phyloP scores from a whole-genome alignment of 2,329 filamentous ascomycete species.

The Lachnellula occidentalis region DNA sequence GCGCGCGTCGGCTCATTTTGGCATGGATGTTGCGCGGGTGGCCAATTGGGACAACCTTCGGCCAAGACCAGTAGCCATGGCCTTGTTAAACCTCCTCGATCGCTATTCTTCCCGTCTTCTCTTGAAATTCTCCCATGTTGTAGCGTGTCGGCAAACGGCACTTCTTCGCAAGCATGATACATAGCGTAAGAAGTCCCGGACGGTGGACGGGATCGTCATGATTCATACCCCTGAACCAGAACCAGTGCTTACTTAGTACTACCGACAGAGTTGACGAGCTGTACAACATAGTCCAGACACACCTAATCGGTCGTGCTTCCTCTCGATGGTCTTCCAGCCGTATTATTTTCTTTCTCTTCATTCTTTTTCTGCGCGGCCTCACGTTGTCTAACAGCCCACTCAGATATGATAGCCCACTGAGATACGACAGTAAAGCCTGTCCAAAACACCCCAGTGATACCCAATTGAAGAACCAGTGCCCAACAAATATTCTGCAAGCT shows the following conservation, averaged over 20 bases:
- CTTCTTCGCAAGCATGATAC: background rate
- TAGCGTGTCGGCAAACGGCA: background rate
- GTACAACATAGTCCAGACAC: background rate
- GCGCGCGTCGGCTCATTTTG: background rate
- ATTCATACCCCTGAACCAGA: background rate
- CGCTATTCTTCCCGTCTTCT: slow-evolving; percentile 4
- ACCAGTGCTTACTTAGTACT: background rate
- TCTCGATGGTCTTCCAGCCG: background rate
- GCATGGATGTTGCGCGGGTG: background rate
- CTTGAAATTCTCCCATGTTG: slow-evolving; percentile 6
- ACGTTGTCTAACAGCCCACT: too few species aligned
- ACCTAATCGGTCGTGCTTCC: background rate
- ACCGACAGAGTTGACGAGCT: background rate
- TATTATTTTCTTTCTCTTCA: background rate
- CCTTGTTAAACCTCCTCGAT: slow-evolving; percentile 1
- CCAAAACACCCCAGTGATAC: slow-evolving; percentile 26
- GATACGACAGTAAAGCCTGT: slow-evolving; percentile 21
- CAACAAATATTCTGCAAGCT: slow-evolving; percentile 20
- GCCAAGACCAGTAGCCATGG: slow-evolving; percentile 1
- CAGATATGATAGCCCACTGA: slow-evolving; percentile 10
- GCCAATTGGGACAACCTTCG: slow-evolving; percentile 1
- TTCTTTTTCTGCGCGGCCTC: too few species aligned
- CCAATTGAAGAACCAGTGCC: slow-evolving; percentile 22
- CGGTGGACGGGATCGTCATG: background rate
- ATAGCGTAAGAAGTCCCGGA: too few species aligned